Evolutionary conservation across 805 yeast species (phyloP), one percentile per base, ranked within the genome.

Genomic region (Saccharomyces mikatae): DNA sequence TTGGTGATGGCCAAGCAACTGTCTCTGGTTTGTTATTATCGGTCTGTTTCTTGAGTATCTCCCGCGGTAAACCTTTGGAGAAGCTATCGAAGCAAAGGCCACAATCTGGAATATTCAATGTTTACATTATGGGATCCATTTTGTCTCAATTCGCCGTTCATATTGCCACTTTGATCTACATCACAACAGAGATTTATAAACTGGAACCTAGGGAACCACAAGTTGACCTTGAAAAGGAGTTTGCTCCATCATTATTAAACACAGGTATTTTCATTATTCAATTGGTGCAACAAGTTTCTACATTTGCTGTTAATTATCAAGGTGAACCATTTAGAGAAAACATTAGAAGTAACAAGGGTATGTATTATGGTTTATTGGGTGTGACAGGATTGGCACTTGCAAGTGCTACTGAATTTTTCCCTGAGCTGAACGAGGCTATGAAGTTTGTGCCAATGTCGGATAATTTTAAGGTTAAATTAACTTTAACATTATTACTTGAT

Each of bases 1-100:
- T 92, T 71, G 97, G 99, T 64, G 99, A 94, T 73, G 95, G 89
- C 31, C 99, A 94, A 76, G 89, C 96, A n/a, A 92, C 98, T 21
- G 86, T 87, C 52, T 88, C 96, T n/a, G 99, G 99, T 57, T 70
- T 94, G 59, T 78, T 94, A 64, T 78, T 94, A 69, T 85, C 96
- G 56, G 94, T 90, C 58, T 94, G 99, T 77, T 94, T 94, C 82
- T 79, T 90, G 71, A 88, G 96, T 51, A 89, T 94, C 65, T 91
- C 97, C 21, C 86, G 96, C 67, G 97, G 97, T 67, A 86, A 84
- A 64, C 92, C 98, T 31, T 74, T 91, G 53, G 87, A 92, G 58
- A 87, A 89, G 71, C 78, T 94, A 59, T 88, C 96, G 6, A 88
- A 86, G 71, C 88, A 89, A 71, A 86, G 99, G 75, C 99, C 99